phyloP scores from a whole-genome alignment of 192 early-diverging fungal genomes.

The Podila epigama region DNA sequence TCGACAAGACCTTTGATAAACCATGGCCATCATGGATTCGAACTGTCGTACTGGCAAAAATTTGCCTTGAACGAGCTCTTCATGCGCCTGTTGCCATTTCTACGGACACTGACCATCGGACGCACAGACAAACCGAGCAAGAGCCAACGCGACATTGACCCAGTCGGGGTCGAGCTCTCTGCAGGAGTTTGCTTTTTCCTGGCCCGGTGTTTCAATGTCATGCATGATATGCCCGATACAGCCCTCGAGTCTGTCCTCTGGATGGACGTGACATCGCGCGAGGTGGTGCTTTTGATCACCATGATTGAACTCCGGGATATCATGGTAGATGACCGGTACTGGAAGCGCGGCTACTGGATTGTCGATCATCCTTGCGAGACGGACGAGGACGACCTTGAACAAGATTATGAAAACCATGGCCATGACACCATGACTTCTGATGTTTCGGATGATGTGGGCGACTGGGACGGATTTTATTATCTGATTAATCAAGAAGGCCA shows the following conservation, averaged over 20 bases:
- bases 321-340: conserved; percentile 45
- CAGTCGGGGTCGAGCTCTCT: conserved; percentile 16
- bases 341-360: conserved; percentile 45
- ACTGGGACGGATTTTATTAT: conserved; percentile 48
- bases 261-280: conserved; percentile 42
- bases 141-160: conserved; percentile 1
- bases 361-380: neutral
- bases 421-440: neutral
- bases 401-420: neutral
- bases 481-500: conserved; percentile 32
- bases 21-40: conserved; percentile 27
- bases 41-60: conserved; percentile 49
- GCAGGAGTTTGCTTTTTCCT: conserved; percentile 44
- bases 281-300: conserved; percentile 34
- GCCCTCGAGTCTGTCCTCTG: conserved; percentile 42
- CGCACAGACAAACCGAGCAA: conserved; percentile 33
- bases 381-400: neutral
- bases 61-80: conserved; percentile 47
- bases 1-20: neutral
- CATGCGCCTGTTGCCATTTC: conserved; percentile 28
- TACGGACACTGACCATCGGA: conserved; percentile 40
- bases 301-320: conserved; percentile 47
- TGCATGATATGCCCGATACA: conserved; percentile 49
- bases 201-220: conserved; percentile 45
- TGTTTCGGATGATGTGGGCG: conserved; percentile 9